These are phyloP conservation scores for Orobanche coerulescens DNA, from an alignment of 257 asterid genomes.

Conservation along the genomic window DNA sequence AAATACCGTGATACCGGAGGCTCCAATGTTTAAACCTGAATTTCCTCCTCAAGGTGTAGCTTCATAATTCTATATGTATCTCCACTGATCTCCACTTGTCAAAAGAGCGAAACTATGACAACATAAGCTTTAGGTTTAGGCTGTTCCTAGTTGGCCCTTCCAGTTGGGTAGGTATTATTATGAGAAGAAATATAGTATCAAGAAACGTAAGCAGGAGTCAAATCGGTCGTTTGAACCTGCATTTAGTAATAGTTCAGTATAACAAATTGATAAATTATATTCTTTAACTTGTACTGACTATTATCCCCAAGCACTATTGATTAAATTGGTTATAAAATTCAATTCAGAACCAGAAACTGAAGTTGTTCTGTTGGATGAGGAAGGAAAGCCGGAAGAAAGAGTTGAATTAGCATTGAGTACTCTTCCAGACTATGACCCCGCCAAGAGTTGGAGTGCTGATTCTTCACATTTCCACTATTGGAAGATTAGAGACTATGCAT, in stretches of 20 bases:
- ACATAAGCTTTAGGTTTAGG: constrained; percentile 11
- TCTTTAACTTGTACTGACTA: constrained; percentile 9
- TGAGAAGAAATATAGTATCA: constrained; percentile 15
- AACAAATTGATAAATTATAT: not conserved
- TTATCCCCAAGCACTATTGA: constrained; percentile 6
- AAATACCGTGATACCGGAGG: constrained; percentile 84
- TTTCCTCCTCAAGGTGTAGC: constrained; percentile 85
- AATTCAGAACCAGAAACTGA: constrained; percentile 63
- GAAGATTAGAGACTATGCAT: constrained; percentile 96
- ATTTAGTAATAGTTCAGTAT: not conserved
- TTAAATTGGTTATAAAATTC: constrained; percentile 6
- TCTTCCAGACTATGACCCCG: constrained; percentile 77
- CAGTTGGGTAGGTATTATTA: constrained; percentile 3
- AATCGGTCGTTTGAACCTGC: constrained; percentile 18
- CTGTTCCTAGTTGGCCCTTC: constrained; percentile 8
- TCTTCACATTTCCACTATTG: constrained; percentile 70
- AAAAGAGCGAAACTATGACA: not conserved
- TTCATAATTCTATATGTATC: not conserved
- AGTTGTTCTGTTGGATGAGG: constrained; percentile 58
- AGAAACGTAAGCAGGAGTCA: constrained; percentile 13
- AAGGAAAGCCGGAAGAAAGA: constrained; percentile 61
- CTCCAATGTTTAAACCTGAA: constrained; percentile 91
- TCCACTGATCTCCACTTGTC: constrained; percentile 6
- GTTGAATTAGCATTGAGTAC: constrained; percentile 69
- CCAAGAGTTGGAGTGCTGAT: constrained; percentile 52